These are phyloP conservation scores for Phaeosphaeria sp. DNA, from an alignment of 2,329 filamentous ascomycete genomes.

Conservation along the genomic window DNA sequence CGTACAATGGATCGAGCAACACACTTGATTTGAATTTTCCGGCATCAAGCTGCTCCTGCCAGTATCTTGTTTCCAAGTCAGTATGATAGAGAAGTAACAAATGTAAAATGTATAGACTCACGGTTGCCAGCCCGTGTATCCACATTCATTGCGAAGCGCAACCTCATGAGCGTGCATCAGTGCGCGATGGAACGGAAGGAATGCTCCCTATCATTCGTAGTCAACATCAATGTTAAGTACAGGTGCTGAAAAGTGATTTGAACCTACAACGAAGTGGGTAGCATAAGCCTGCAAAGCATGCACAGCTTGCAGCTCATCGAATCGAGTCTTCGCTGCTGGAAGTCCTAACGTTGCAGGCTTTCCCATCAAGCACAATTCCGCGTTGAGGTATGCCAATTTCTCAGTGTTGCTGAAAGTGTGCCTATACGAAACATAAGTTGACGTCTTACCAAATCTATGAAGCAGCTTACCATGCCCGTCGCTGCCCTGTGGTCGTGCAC, in stretches of 20 bases:
- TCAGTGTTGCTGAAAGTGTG: conserved; percentile 12
- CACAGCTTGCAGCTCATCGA: conserved; percentile 19
- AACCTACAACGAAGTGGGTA: conserved; percentile 7
- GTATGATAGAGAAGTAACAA: background rate
- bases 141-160: conserved; percentile 38
- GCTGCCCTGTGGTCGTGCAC: conserved; percentile 1
- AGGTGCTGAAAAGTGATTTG: background rate
- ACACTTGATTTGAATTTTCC: conserved; percentile 19
- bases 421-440: background rate
- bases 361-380: conserved; percentile 21
- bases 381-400: conserved; percentile 20
- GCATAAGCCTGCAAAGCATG: conserved; percentile 10
- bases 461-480: conserved; percentile 6
- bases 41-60: conserved; percentile 28
- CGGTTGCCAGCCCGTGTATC: conserved; percentile 43
- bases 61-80: conserved; percentile 9
- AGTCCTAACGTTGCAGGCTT: conserved; percentile 12
- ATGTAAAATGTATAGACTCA: background rate
- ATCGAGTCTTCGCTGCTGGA: conserved; percentile 7
- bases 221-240: background rate
- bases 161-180: conserved; percentile 41
- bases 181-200: conserved; percentile 49
- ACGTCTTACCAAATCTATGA: too few species aligned
- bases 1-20: conserved; percentile 18
- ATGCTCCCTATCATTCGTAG: conserved; percentile 16